A percentile compares a stretch with the other conserved stretches of the same genome.
These are phyloP conservation scores for Cryptosporidium bovis DNA, from an alignment of 169 alveolate genomes.

Conservation along the genomic window DNA sequence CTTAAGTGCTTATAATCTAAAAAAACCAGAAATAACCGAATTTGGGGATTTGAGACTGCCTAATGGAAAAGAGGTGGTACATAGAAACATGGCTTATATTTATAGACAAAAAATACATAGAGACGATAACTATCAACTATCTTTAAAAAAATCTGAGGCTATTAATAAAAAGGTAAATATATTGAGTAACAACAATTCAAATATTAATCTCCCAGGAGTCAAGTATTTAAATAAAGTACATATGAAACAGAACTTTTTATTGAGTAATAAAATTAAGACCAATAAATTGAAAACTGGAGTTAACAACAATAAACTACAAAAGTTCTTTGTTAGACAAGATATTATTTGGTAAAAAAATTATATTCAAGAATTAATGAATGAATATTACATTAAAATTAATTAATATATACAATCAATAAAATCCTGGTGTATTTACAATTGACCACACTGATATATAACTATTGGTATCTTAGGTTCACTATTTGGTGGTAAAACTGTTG, in stretches of 20 bases:
- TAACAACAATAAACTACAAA: conserved; percentile 56
- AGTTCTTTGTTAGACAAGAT: conserved; percentile 53
- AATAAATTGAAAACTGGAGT: conserved; percentile 43
- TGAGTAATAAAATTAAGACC: conserved; percentile 23
- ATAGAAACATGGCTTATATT: conserved; percentile 84
- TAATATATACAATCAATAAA: not conserved
- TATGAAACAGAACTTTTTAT: conserved; percentile 24
- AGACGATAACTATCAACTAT: not conserved
- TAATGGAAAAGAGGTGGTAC: conserved; percentile 88
- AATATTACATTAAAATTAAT: not conserved
- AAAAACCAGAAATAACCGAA: conserved; percentile 79
- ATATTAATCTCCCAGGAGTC: not conserved
- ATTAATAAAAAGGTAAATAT: not conserved
- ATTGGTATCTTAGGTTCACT: conserved; percentile 81
- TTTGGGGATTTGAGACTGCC: conserved; percentile 85
- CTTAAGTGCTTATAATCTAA: conserved; percentile 61
- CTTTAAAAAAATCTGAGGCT: not conserved
- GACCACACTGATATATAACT: conserved; percentile 65
- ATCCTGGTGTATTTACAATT: not conserved
- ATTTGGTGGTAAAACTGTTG: conserved; percentile 84
- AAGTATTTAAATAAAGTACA: conserved; percentile 1
- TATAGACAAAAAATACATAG: conserved; percentile 80
- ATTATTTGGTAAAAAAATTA: conserved; percentile 33
- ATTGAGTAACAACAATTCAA: not conserved
- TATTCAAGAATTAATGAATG: not conserved